Conservation (phyloP, 176 grass and related monocot genomes). For the Tillandsia fasciculata region DNA sequence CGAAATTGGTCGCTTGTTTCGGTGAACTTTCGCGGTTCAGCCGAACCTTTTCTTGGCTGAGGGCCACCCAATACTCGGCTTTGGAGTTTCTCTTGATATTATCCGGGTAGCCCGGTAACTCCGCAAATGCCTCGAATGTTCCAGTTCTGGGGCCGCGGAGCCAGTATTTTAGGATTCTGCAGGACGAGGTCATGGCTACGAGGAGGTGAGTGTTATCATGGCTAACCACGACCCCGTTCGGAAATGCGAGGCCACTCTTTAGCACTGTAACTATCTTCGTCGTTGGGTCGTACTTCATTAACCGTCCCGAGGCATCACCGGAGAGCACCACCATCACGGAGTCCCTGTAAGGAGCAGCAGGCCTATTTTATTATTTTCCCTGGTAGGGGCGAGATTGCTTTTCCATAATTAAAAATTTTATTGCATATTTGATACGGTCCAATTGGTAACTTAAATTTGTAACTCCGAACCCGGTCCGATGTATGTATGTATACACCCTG, state of each 20-base stretch:
- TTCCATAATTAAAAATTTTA: too few species aligned
- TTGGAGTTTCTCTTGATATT: conserved; percentile 41
- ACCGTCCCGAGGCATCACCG: conserved; percentile 48
- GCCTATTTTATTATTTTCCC: background rate
- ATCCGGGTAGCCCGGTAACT: conserved; percentile 81
- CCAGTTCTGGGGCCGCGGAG: conserved; percentile 35
- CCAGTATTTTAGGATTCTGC: conserved; percentile 60
- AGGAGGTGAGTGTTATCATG: conserved; percentile 50
- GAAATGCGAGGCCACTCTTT: conserved; percentile 37
- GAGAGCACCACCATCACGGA: conserved; percentile 34
- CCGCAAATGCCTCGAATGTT: conserved; percentile 32
- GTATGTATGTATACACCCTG: too few species aligned
- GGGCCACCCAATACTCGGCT: conserved; percentile 67
- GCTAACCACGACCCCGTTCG: conserved; percentile 66
- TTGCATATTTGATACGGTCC: too few species aligned
- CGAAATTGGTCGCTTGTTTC: background rate
- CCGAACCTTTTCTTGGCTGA: conserved; percentile 46
- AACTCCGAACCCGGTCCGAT: too few species aligned
- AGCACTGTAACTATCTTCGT: conserved; percentile 42
- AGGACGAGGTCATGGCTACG: conserved; percentile 38
- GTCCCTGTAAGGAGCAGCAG: conserved; percentile 34
- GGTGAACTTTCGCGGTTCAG: background rate
- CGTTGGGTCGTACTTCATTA: conserved; percentile 46
- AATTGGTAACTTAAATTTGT: too few species aligned
- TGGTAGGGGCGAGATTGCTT: background rate